phyloP scores from a whole-genome alignment of 371 early-diverging fungal genomes.

The Syncephalastrum racemosum region DNA sequence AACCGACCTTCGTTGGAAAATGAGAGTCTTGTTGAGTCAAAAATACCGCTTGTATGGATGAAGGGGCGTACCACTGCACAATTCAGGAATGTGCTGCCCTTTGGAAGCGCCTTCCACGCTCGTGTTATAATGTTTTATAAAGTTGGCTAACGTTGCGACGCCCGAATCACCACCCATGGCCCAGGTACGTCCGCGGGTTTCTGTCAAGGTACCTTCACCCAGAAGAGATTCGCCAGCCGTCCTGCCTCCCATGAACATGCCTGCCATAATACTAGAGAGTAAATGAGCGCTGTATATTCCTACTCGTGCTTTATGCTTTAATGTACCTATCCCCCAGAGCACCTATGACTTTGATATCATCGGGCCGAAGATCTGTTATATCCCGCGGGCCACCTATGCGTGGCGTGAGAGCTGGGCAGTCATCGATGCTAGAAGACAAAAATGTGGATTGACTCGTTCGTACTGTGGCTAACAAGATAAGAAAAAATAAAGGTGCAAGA shows the following conservation, averaged over 20 bases:
- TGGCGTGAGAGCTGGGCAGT: slow-evolving; percentile 17
- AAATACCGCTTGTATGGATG: neutral
- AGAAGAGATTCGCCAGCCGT: neutral
- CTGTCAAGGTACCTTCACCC: slow-evolving; percentile 16
- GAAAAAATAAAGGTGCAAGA: no score
- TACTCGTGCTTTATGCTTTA: no score
- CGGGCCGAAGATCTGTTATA: slow-evolving; percentile 20
- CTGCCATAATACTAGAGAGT: no score
- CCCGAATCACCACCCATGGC: slow-evolving; percentile 37
- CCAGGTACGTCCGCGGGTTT: slow-evolving; percentile 42
- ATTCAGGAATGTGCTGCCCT: slow-evolving; percentile 28
- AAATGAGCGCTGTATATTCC: no score
- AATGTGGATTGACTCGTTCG: neutral
- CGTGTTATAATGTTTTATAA: slow-evolving; percentile 33
- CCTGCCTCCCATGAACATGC: no score
- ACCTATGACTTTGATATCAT: slow-evolving; percentile 22
- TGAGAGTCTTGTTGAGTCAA: neutral
- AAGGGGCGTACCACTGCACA: neutral
- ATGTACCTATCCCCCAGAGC: slow-evolving; percentile 20
- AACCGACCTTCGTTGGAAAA: neutral
- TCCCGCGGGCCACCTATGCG: slow-evolving; percentile 8
- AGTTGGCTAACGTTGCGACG: slow-evolving; percentile 38
- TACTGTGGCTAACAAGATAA: no score
- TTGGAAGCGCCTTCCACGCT: slow-evolving; percentile 29
- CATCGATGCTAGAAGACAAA: neutral